Base-by-base conservation (phyloP, 495 filamentous ascomycete genomes). In the Hyaloscypha hepaticicola region DNA sequence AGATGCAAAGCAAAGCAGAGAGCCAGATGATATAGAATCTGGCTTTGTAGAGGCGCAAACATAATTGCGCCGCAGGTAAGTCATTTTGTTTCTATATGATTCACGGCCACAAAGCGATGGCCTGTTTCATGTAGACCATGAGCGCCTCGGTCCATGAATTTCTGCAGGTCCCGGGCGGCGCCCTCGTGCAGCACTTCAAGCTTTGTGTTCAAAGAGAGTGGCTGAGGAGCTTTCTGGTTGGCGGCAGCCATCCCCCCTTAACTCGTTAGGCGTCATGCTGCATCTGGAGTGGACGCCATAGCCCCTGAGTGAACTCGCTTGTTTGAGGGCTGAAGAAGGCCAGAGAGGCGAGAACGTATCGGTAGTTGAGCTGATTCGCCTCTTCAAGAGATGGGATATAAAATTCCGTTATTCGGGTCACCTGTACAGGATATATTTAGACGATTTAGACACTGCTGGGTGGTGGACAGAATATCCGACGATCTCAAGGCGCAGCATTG, bases 151-250 rank as follows among this genome's bases (percentile, higher is more conserved):
- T 16, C 29, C 5, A 59, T 4, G 56, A 19, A 59, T 34, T 24
- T 45, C 58, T 60, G 58, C 58, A 60, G 58, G 58, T 60, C 58
- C 58, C 58, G 38, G 58, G 58, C 58, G 58, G 25, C 58, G n/a
- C 24, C 53, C 33, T 11, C 11, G 38, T 56, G 19, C 24, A 56
- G 53, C 25, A 25, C 28, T 28, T 11, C 53, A 53, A 53, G 6
- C 28, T 8, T 31, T 56, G 25, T 6, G 16, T 11, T 0, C 24
- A n/a, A 25, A 6, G 14, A 31, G 53, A 56, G 24, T 56, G 53
- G 53, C 28, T 56, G 53, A 28, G 14, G 19, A 56, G 28, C 19
- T 6, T 6, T 53, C 19, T 53, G 50, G 50, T 53, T 53, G 50
- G 50, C 26, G 50, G 50, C 50, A 53, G 16, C 22, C 50, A 24